phyloP scores from a whole-genome alignment of 2,329 filamentous ascomycete species.

The Beauveria bassiana region DNA sequence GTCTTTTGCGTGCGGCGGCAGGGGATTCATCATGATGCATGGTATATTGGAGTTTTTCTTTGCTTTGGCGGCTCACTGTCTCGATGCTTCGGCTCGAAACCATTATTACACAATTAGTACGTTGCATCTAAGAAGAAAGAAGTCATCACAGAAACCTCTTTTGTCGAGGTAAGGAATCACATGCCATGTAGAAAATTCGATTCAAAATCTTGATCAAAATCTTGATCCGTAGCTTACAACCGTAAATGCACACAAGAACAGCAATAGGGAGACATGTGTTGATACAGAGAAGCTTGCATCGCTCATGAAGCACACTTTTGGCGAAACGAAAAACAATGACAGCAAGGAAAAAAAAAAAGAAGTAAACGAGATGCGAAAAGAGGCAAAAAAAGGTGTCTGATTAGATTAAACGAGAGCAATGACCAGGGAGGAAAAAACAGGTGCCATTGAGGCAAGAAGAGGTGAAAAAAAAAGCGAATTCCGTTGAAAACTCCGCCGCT shows the following conservation, averaged over 20 bases:
- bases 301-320: no score
- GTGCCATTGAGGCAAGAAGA: background rate
- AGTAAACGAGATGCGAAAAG: background rate
- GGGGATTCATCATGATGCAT: background rate
- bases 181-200: background rate
- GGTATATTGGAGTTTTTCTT: slow-evolving; percentile 4
- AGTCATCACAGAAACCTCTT: background rate
- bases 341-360: no score
- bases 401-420: background rate
- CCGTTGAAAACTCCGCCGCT: slow-evolving; percentile 8
- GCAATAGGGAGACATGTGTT: no score
- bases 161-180: background rate
- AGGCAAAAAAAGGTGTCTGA: background rate
- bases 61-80: background rate
- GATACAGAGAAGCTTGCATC: no score
- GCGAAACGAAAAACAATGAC: no score
- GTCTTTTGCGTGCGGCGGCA: background rate
- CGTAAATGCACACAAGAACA: no score
- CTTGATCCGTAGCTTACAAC: background rate
- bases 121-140: background rate
- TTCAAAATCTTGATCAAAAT: background rate
- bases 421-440: background rate
- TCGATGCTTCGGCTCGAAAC: background rate
- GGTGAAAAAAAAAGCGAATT: background rate
- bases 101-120: background rate